Evolutionary conservation across 192 early-diverging fungal genomes (phyloP).

Genomic region (Backusella australiensis): DNA sequence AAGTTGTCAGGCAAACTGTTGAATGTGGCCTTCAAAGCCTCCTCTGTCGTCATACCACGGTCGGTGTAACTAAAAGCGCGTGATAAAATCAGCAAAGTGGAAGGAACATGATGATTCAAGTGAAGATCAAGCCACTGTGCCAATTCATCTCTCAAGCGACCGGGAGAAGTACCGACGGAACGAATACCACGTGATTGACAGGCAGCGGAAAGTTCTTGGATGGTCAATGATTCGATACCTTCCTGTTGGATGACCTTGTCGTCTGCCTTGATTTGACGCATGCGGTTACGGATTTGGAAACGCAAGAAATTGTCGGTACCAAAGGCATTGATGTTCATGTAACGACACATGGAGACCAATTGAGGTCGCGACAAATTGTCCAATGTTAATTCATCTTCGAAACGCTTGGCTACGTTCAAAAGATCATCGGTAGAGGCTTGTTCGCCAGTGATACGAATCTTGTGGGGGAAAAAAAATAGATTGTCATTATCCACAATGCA

Average conservation of each 20-base stretch:
- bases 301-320: conserved; percentile 96
- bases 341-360: conserved; percentile 91
- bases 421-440: conserved; percentile 82
- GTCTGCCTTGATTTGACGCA: conserved; percentile 85
- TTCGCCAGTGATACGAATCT: conserved; percentile 82
- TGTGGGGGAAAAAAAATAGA: not conserved
- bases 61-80: conserved; percentile 82
- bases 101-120: conserved; percentile 88
- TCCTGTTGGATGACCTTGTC: conserved; percentile 83
- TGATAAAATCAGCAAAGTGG: conserved; percentile 85
- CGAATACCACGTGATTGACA: conserved; percentile 90
- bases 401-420: conserved; percentile 79
- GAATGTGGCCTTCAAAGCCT: conserved; percentile 91
- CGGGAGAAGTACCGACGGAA: conserved; percentile 85
- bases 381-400: conserved; percentile 92
- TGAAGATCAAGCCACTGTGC: conserved; percentile 95
- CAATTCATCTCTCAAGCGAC: conserved; percentile 84
- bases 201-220: conserved; percentile 86
- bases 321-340: conserved; percentile 95
- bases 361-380: conserved; percentile 93
- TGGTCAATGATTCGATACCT: conserved; percentile 84
- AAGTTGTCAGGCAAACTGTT: conserved; percentile 89
- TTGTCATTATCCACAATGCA: not conserved
- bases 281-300: conserved; percentile 86
- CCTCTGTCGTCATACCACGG: conserved; percentile 48